These are phyloP conservation scores for Nyssa sinensis DNA, from an alignment of 148 eudicot species.

Conservation along the genomic window DNA sequence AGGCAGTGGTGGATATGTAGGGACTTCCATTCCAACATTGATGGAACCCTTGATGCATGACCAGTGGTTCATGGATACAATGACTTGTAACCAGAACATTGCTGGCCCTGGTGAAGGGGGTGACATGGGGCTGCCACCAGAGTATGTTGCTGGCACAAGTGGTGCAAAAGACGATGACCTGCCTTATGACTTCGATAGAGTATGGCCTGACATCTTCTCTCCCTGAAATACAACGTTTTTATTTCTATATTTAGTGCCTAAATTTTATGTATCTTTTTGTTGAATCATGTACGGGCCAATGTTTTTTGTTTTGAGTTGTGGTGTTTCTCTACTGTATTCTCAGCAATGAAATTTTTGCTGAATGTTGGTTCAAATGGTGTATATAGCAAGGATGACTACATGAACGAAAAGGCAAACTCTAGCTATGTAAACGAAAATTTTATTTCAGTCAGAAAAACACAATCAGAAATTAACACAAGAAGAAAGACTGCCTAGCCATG, in stretches of 20 bases:
- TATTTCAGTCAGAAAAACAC: not conserved
- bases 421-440: no score
- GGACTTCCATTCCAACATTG: not conserved
- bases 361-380: no score
- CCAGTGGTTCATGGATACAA: constrained; percentile 14
- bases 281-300: not conserved
- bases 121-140: not conserved
- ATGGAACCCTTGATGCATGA: not conserved
- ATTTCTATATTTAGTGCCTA: not conserved
- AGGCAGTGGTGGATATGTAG: not conserved
- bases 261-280: no score
- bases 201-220: not conserved
- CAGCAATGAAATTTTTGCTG: not conserved
- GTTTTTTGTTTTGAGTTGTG: no score
- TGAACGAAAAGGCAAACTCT: not conserved
- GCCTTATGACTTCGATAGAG: not conserved
- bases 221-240: not conserved
- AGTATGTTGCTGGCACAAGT: not conserved
- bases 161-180: not conserved
- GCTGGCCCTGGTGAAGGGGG: not conserved
- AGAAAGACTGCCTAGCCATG: no score
- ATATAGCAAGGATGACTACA: not conserved
- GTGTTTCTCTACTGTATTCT: no score
- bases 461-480: not conserved
- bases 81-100: constrained; percentile 3